Evolutionary conservation across 179 eudicot genomes (phyloP).

Genomic region (Nepenthes alata): DNA sequence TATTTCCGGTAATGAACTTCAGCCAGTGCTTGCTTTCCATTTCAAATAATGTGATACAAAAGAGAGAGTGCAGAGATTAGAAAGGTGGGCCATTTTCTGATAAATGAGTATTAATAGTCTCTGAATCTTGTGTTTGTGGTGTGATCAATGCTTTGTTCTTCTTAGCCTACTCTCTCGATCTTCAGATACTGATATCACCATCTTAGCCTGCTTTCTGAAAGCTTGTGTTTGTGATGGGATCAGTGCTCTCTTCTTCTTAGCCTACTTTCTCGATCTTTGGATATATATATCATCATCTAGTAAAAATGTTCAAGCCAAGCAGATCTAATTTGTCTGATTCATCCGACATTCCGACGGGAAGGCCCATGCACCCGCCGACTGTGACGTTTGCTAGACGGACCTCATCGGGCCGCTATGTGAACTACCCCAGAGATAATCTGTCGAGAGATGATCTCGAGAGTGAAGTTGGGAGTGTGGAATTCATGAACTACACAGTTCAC

Average conservation of each 20-base stretch:
- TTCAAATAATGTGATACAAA: too few relatives aligned
- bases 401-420: conserved; percentile 39
- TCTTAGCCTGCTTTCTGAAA: background rate
- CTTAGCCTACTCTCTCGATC: too few relatives aligned
- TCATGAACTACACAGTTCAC: conserved; percentile 38
- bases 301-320: conserved; percentile 29
- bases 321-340: conserved; percentile 37
- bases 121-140: too few relatives aligned
- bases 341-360: conserved; percentile 33
- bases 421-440: conserved; percentile 27
- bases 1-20: too few relatives aligned
- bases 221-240: conserved; percentile 2
- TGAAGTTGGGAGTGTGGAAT: conserved; percentile 30
- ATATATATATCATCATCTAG: too few relatives aligned
- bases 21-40: too few relatives aligned
- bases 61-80: conserved; percentile 3
- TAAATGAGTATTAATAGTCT: background rate
- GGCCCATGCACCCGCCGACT: conserved; percentile 32
- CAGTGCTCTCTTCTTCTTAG: background rate
- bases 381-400: conserved; percentile 36
- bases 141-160: too few relatives aligned
- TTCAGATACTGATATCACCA: too few relatives aligned
- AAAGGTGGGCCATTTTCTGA: background rate
- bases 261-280: background rate
- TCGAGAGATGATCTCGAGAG: conserved; percentile 40